Conservation (phyloP, 768 basidiomycete species). For the Xerocomus potaroensis region DNA sequence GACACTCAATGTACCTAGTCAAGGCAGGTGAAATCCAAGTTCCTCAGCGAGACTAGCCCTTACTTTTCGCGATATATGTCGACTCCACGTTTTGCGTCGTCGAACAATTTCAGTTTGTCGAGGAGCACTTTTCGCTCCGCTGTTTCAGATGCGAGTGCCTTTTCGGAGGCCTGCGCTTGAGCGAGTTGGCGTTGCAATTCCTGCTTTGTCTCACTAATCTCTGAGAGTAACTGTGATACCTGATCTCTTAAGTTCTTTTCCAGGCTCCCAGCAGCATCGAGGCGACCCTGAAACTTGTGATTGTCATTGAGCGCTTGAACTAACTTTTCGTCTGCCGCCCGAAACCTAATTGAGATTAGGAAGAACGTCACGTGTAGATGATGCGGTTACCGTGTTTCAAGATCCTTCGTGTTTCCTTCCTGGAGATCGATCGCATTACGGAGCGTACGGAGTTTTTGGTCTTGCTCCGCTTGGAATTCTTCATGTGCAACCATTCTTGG, state of each 20-base stretch:
- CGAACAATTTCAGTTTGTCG: slow-evolving; percentile 20
- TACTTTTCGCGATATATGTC: slow-evolving; percentile 25
- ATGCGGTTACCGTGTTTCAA: slow-evolving; percentile 25
- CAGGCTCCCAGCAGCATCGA: slow-evolving; percentile 20
- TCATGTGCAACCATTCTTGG: slow-evolving; percentile 23
- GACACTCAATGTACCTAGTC: slow-evolving; percentile 18
- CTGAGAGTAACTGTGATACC: slow-evolving; percentile 22
- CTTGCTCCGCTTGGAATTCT: slow-evolving; percentile 21
- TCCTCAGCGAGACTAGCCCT: slow-evolving; percentile 1
- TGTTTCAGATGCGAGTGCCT: slow-evolving; percentile 12
- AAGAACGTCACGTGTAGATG: neutral
- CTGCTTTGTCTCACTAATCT: slow-evolving; percentile 20
- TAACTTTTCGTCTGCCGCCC: slow-evolving; percentile 19
- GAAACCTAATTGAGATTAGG: slow-evolving; percentile 16
- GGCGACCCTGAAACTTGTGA: slow-evolving; percentile 27
- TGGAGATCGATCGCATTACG: slow-evolving; percentile 30
- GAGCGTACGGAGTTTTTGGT: slow-evolving; percentile 25
- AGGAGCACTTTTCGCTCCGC: slow-evolving; percentile 19
- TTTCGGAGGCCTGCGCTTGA: slow-evolving; percentile 19
- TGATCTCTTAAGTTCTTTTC: slow-evolving; percentile 26
- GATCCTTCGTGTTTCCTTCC: slow-evolving; percentile 22
- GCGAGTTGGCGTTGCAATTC: slow-evolving; percentile 14
- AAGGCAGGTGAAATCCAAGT: neutral
- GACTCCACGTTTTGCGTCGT: slow-evolving; percentile 16
- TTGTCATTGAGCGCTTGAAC: slow-evolving; percentile 15